phyloP scores from a whole-genome alignment of 768 basidiomycete species.

The Ephemerocybe angulata region DNA sequence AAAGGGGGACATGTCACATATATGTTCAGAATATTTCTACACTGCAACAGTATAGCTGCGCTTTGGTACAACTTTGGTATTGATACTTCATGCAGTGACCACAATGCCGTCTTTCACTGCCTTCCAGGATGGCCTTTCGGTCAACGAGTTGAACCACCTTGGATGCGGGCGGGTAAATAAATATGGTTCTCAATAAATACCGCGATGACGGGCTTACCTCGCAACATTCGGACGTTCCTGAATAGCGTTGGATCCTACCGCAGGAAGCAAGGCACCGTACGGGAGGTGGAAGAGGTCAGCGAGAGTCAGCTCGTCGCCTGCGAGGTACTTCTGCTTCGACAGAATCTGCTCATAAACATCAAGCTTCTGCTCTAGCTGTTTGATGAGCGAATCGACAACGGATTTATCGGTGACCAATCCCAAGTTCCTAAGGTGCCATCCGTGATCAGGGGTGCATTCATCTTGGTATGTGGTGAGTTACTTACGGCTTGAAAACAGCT shows the following conservation, averaged over 20 bases:
- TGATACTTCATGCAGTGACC: constrained; percentile 6
- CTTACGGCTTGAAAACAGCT: constrained; percentile 49
- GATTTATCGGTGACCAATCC: constrained; percentile 30
- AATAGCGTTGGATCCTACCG: constrained; percentile 26
- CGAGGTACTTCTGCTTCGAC: constrained; percentile 52
- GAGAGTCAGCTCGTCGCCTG: constrained; percentile 53
- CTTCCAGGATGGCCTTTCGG: constrained; percentile 44
- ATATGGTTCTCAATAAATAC: background rate
- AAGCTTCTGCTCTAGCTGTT: constrained; percentile 37
- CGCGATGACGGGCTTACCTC: constrained; percentile 25
- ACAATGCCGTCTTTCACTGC: constrained; percentile 39
- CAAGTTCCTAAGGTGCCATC: constrained; percentile 6
- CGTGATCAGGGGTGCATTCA: background rate
- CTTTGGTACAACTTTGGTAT: background rate
- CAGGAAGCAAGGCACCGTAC: constrained; percentile 23
- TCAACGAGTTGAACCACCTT: constrained; percentile 32
- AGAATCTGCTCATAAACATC: constrained; percentile 56
- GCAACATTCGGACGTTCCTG: constrained; percentile 39
- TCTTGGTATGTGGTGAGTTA: background rate
- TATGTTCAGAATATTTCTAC: background rate
- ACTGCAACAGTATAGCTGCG: background rate
- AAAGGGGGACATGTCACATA: too few species aligned
- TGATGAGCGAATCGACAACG: constrained; percentile 21
- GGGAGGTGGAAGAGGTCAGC: constrained; percentile 60
- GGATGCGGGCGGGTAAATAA: background rate